phyloP scores from a whole-genome alignment of 2,329 filamentous ascomycete genomes.

The Penicillium brasilianum region DNA sequence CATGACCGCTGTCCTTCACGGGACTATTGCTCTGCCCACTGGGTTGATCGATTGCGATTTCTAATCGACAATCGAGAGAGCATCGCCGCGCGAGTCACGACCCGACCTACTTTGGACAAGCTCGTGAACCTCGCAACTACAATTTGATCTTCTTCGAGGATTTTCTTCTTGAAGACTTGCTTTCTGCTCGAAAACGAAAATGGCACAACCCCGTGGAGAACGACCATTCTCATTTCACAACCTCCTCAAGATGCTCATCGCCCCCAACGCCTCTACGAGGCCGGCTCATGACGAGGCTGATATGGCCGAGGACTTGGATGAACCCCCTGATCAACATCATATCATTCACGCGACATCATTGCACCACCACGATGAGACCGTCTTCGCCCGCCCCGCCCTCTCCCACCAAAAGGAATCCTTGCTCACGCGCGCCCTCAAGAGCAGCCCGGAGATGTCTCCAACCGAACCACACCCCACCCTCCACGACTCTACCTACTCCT shows the following conservation, averaged over 20 bases:
- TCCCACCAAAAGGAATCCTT: constrained; percentile 74
- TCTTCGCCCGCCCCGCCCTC: constrained; percentile 53
- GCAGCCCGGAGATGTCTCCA: constrained; percentile 60
- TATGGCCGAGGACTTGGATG: constrained; percentile 76
- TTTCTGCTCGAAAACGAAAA: constrained; percentile 32
- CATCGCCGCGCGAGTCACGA: constrained; percentile 17
- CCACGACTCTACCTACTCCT: constrained; percentile 60
- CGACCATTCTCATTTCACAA: constrained; percentile 46
- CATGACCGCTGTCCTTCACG: constrained; percentile 50
- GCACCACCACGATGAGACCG: constrained; percentile 36
- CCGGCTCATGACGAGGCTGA: constrained; percentile 63
- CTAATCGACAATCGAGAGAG: constrained; percentile 38
- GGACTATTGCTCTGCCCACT: constrained; percentile 38
- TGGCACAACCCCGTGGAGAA: constrained; percentile 42
- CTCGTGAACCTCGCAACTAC: constrained; percentile 24
- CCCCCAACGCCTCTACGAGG: constrained; percentile 47
- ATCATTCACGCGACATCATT: constrained; percentile 35
- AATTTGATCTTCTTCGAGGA: constrained; percentile 12
- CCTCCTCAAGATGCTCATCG: constrained; percentile 52
- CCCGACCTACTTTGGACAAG: constrained; percentile 17
- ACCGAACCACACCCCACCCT: constrained; percentile 38
- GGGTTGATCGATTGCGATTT: constrained; percentile 33
- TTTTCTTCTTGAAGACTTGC: constrained; percentile 16
- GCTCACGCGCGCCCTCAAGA: constrained; percentile 81
- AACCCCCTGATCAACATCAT: constrained; percentile 72